Percentiles rank a stretch among this genome's conserved stretches.
Conservation (phyloP, 176 grass and related monocot genomes). For the Carex parvula region DNA sequence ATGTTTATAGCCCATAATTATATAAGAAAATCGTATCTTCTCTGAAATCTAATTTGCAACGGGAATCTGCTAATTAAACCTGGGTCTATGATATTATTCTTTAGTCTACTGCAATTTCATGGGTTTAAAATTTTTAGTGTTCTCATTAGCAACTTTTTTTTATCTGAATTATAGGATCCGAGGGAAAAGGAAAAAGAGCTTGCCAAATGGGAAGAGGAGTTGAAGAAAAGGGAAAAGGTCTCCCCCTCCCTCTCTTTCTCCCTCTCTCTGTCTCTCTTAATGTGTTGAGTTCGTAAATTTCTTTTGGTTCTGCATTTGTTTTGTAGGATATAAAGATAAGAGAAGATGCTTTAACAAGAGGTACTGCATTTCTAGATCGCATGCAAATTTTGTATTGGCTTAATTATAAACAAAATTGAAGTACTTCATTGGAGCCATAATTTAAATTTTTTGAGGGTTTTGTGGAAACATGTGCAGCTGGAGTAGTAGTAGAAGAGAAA, state of each 20-base stretch:
- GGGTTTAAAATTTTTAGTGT: neutral
- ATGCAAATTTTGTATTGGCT: neutral
- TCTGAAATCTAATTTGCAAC: neutral
- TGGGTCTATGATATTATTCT: neutral
- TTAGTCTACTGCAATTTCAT: neutral
- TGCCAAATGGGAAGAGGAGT: slow-evolving; percentile 65
- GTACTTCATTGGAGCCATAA: neutral
- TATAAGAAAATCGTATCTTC: neutral
- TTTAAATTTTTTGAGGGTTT: slow-evolving; percentile 10
- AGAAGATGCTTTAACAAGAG: slow-evolving; percentile 71
- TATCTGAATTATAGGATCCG: slow-evolving; percentile 32
- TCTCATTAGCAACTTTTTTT: neutral
- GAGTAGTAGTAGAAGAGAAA: slow-evolving; percentile 61
- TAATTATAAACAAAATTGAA: slow-evolving; percentile 1
- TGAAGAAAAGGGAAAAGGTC: slow-evolving; percentile 76
- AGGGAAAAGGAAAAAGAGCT: slow-evolving; percentile 60
- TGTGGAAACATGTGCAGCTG: slow-evolving; percentile 34
- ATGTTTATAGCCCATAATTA: neutral
- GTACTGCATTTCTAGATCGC: slow-evolving; percentile 26
- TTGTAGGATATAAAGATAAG: slow-evolving; percentile 76
- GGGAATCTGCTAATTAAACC: neutral
- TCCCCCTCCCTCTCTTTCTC: neutral
- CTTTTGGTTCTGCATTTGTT: neutral
- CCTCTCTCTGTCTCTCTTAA: neutral
- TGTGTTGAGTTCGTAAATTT: slow-evolving; percentile 8